Percentiles rank a stretch among this genome's conserved stretches.
phyloP scores from a whole-genome alignment of 495 filamentous ascomycete genomes.

The Aspergillus egyptiacus region DNA sequence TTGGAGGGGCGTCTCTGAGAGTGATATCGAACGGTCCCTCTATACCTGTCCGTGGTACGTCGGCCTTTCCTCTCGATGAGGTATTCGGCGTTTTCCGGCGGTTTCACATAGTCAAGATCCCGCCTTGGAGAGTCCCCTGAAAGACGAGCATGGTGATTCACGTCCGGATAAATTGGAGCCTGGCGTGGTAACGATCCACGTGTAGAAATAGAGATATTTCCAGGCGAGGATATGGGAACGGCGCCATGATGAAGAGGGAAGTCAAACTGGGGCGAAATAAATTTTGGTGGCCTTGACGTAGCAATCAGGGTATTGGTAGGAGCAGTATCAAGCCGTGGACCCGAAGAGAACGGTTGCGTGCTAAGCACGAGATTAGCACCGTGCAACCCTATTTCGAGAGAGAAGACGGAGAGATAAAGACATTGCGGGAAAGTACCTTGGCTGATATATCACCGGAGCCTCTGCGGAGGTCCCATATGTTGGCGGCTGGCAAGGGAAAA shows the following conservation, averaged over 20 bases:
- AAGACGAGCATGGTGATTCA: constrained; percentile 31
- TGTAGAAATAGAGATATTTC: constrained; percentile 36
- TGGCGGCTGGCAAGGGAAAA: constrained; percentile 30
- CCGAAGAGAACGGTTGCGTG: constrained; percentile 29
- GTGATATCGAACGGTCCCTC: constrained; percentile 47
- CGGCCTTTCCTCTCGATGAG: constrained; percentile 37
- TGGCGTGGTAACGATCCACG: constrained; percentile 29
- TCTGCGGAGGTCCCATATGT: constrained; percentile 31
- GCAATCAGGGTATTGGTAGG: constrained; percentile 26
- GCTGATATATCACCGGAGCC: constrained; percentile 35
- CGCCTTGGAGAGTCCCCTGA: constrained; percentile 30
- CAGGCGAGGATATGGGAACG: constrained; percentile 23
- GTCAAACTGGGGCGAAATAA: constrained; percentile 30
- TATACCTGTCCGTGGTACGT: constrained; percentile 38
- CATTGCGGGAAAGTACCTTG: constrained; percentile 35
- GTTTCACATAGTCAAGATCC: constrained; percentile 28
- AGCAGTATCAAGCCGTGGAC: constrained; percentile 24
- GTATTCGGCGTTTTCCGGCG: constrained; percentile 36
- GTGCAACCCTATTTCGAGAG: background rate
- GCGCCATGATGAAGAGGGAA: constrained; percentile 29
- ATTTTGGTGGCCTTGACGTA: constrained; percentile 17
- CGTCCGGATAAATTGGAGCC: constrained; percentile 30
- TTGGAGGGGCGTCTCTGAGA: constrained; percentile 70
- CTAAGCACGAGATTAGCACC: constrained; percentile 24
- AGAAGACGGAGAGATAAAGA: constrained; percentile 12